phyloP scores from a whole-genome alignment of 805 yeast genomes.

The Wickerhamiella vanderwaltii region DNA sequence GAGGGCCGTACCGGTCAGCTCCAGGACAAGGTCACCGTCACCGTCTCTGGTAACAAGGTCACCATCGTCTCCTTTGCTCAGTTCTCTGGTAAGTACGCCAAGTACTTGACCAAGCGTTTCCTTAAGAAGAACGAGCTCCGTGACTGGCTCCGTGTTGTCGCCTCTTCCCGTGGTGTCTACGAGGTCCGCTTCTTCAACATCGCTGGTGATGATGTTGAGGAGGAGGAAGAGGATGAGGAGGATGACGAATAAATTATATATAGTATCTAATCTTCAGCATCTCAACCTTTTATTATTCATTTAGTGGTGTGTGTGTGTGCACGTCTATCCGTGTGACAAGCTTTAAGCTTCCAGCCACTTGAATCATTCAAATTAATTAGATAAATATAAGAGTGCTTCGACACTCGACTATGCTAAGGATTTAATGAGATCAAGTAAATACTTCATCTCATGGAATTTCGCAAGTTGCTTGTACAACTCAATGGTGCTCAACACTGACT shows the following conservation, averaged over 20 bases:
- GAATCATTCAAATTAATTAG: too few species aligned
- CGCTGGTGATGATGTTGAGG: conserved; percentile 90
- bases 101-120: conserved; percentile 99
- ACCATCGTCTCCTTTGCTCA: conserved; percentile 84
- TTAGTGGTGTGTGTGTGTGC: too few species aligned
- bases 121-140: conserved; percentile 99
- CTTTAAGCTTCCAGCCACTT: too few species aligned
- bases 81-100: conserved; percentile 99
- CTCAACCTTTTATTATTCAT: too few species aligned
- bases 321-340: too few species aligned
- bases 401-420: neutral
- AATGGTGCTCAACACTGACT: conserved; percentile 35
- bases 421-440: neutral
- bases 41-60: conserved; percentile 77
- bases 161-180: conserved; percentile 90
- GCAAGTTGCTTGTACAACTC: conserved; percentile 48
- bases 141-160: conserved; percentile 99
- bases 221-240: conserved; percentile 60
- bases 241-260: conserved; percentile 22
- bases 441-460: conserved; percentile 39
- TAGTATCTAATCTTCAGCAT: too few species aligned
- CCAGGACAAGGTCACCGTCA: conserved; percentile 84
- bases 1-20: conserved; percentile 94
- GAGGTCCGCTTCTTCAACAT: conserved; percentile 98
- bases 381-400: too few species aligned